Evolutionary conservation across 2,329 filamentous ascomycete species (phyloP).

Genomic region (Penicillium sp.): DNA sequence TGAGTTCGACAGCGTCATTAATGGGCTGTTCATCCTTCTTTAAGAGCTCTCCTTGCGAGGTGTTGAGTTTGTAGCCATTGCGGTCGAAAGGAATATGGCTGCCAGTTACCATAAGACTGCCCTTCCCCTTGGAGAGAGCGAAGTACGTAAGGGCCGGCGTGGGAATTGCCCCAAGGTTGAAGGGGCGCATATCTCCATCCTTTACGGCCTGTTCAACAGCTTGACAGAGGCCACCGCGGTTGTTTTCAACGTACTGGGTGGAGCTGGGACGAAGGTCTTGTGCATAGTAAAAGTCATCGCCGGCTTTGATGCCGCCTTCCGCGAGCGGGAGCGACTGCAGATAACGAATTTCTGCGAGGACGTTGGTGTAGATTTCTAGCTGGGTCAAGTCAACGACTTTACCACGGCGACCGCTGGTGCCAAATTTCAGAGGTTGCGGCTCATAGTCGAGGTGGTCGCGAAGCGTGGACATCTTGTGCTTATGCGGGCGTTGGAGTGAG

Average conservation of each 20-base stretch:
- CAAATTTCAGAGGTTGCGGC: constrained; percentile 29
- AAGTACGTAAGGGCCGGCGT: constrained; percentile 29
- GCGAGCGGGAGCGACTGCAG: constrained; percentile 24
- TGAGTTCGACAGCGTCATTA: constrained; percentile 23
- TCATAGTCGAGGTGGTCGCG: constrained; percentile 20
- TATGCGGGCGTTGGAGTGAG: neutral
- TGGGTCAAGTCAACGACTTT: constrained; percentile 30
- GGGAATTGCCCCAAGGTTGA: constrained; percentile 31
- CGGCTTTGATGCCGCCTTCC: constrained; percentile 25
- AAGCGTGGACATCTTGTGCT: neutral
- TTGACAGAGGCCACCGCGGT: constrained; percentile 28
- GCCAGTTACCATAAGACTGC: constrained; percentile 34
- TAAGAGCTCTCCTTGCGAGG: constrained; percentile 29
- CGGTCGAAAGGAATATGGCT: constrained; percentile 35
- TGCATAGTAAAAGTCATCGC: constrained; percentile 32
- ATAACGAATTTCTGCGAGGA: constrained; percentile 29
- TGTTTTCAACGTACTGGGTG: constrained; percentile 25
- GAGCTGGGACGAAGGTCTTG: constrained; percentile 32
- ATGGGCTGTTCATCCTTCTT: constrained; percentile 31
- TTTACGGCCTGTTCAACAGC: constrained; percentile 28
- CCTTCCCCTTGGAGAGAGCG: constrained; percentile 27
- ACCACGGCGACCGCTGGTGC: constrained; percentile 32
- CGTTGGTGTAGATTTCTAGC: constrained; percentile 33
- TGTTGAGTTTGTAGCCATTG: constrained; percentile 34
- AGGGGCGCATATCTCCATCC: constrained; percentile 25